Evolutionary conservation across 345 rosid genomes (phyloP).

Genomic region (Populus ilicifolia): DNA sequence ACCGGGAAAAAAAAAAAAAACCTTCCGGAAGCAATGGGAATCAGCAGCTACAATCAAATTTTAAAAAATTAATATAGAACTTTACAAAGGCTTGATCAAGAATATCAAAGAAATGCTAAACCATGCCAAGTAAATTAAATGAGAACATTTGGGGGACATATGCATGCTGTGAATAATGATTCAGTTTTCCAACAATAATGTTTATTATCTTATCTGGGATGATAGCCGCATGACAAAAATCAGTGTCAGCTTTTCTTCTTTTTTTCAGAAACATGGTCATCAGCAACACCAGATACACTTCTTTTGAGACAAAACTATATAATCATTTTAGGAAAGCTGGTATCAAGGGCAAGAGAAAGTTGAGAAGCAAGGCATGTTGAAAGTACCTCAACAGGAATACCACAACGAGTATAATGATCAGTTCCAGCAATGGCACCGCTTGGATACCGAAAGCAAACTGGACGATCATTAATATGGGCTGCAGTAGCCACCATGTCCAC

Average conservation of each 20-base stretch:
- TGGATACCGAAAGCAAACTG: slow-evolving; percentile 86
- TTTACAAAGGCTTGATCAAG: not conserved
- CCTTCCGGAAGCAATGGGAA: not conserved
- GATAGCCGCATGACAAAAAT: not conserved
- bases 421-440: slow-evolving; percentile 61
- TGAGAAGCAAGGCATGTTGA: not conserved
- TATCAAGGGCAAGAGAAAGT: slow-evolving; percentile 1
- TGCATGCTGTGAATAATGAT: not conserved
- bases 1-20: not conserved
- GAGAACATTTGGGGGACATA: not conserved
- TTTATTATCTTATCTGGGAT: not conserved
- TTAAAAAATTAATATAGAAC: not conserved
- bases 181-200: not conserved
- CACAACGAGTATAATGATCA: slow-evolving; percentile 41
- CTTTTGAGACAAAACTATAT: not conserved
- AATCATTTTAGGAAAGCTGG: not conserved
- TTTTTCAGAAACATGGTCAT: too few relatives aligned
- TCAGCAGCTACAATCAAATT: not conserved
- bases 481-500: slow-evolving; percentile 92
- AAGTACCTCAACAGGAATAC: slow-evolving; percentile 69
- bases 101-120: not conserved
- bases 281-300: not conserved
- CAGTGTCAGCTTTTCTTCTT: not conserved
- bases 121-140: not conserved
- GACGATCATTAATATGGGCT: slow-evolving; percentile 58